phyloP scores from a whole-genome alignment of 1,139 yeast genomes.

The Pichia sp. region DNA sequence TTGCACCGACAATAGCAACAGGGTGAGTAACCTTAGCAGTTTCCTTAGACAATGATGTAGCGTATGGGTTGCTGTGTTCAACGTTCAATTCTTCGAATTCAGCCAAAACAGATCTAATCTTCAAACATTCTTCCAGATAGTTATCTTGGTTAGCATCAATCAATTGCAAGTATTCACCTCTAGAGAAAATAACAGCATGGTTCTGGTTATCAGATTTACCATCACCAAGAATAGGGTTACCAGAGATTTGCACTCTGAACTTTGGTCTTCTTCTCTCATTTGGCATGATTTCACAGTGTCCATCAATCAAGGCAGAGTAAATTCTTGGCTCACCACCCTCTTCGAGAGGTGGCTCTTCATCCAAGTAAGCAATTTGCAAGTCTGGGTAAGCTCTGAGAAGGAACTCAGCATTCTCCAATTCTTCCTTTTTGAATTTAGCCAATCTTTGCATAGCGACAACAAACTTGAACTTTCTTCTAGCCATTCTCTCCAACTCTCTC shows the following conservation, averaged over 20 bases:
- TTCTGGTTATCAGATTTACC: slow-evolving; percentile 99
- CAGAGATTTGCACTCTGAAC: slow-evolving; percentile 94
- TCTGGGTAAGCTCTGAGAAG: slow-evolving; percentile 98
- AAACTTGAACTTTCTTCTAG: slow-evolving; percentile 97
- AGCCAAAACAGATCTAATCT: slow-evolving; percentile 94
- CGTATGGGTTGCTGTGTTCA: slow-evolving; percentile 78
- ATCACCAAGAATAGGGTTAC: slow-evolving; percentile 98
- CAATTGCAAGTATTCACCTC: slow-evolving; percentile 98
- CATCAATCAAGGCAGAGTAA: slow-evolving; percentile 93
- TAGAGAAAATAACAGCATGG: slow-evolving; percentile 92
- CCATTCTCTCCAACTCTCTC: slow-evolving; percentile 97
- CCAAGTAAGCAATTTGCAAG: slow-evolving; percentile 95
- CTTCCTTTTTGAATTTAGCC: slow-evolving; percentile 94
- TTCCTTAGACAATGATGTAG: slow-evolving; percentile 46
- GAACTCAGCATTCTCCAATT: slow-evolving; percentile 96
- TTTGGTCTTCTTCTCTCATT: slow-evolving; percentile 99
- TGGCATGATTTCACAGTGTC: slow-evolving; percentile 96
- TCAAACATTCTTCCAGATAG: slow-evolving; percentile 95
- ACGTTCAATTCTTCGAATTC: slow-evolving; percentile 95
- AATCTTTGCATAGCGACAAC: slow-evolving; percentile 98
- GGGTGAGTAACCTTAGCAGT: slow-evolving; percentile 48
- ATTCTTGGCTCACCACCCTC: slow-evolving; percentile 99
- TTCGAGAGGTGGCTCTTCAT: slow-evolving; percentile 72
- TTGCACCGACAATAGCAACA: slow-evolving; percentile 98
- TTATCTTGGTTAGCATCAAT: slow-evolving; percentile 99